phyloP scores from a whole-genome alignment of 2,329 filamentous ascomycete species.

The Trichoderma polysporum region DNA sequence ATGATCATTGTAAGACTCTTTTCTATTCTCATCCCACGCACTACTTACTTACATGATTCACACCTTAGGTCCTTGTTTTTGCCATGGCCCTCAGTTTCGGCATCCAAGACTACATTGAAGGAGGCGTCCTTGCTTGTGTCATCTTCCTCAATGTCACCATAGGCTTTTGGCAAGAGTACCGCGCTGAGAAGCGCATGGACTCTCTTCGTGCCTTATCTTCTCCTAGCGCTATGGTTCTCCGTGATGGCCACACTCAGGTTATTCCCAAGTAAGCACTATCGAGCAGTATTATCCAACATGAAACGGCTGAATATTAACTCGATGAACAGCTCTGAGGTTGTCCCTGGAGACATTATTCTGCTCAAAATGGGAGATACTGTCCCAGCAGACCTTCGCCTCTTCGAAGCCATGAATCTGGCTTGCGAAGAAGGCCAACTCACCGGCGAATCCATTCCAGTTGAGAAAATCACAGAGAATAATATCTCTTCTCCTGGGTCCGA shows the following conservation, averaged over 20 bases:
- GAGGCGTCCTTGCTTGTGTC: slow-evolving; percentile 64
- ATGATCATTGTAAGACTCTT: slow-evolving; percentile 64
- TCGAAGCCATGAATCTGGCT: slow-evolving; percentile 74
- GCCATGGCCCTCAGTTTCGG: slow-evolving; percentile 72
- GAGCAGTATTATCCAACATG: not conserved
- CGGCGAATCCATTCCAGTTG: slow-evolving; percentile 71
- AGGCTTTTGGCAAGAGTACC: slow-evolving; percentile 64
- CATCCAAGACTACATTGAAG: slow-evolving; percentile 66
- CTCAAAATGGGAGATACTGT: slow-evolving; percentile 72
- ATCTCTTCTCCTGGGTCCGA: slow-evolving; percentile 47
- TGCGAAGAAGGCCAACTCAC: slow-evolving; percentile 78
- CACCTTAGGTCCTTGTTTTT: slow-evolving; percentile 66
- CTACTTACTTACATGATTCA: not conserved
- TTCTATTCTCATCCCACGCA: not conserved
- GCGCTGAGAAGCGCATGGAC: slow-evolving; percentile 67
- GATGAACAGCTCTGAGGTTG: slow-evolving; percentile 54
- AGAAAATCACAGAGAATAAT: slow-evolving; percentile 58
- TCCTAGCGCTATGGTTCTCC: slow-evolving; percentile 61
- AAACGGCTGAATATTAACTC: slow-evolving; percentile 20
- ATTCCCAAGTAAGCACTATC: slow-evolving; percentile 53
- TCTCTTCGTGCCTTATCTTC: slow-evolving; percentile 60
- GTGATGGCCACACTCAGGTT: slow-evolving; percentile 57
- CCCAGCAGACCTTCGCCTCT: slow-evolving; percentile 68
- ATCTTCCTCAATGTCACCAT: slow-evolving; percentile 69
- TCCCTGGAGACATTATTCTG: slow-evolving; percentile 69